Evolutionary conservation across 306 rosid genomes (phyloP).

Genomic region (Lathyrus aphaca): DNA sequence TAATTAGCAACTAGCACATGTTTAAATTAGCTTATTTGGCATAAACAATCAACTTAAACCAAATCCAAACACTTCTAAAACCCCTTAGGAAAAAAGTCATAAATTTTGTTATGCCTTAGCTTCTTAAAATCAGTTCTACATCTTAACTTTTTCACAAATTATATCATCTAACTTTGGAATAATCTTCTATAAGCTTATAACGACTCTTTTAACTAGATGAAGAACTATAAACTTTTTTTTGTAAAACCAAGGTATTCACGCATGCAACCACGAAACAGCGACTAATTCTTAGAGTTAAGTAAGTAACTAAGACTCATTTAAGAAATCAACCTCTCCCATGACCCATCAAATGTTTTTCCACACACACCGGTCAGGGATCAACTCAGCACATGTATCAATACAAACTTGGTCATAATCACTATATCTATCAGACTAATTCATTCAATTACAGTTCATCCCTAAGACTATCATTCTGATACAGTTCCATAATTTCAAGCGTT

Average conservation of each 20-base stretch:
- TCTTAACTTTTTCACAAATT: background rate
- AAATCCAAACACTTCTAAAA: background rate
- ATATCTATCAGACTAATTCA: background rate
- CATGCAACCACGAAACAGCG: background rate
- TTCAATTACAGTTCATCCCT: conserved; percentile 2
- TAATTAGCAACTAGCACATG: conserved; percentile 3
- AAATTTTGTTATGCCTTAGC: background rate
- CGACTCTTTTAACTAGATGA: background rate
- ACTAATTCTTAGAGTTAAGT: background rate
- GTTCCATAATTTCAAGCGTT: background rate
- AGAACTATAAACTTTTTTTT: background rate
- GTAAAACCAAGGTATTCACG: background rate
- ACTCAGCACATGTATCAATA: background rate
- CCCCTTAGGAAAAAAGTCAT: background rate
- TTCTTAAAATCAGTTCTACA: background rate
- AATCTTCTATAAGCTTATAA: background rate
- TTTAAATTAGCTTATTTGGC: conserved; percentile 3
- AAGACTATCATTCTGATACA: background rate
- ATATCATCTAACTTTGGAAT: background rate
- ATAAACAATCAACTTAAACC: background rate
- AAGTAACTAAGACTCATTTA: background rate
- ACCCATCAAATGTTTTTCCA: background rate
- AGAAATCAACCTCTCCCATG: background rate
- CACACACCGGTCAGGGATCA: background rate
- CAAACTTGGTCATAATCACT: background rate